phyloP scores from a whole-genome alignment of 1,284 basidiomycete species.

The Cryptococcus neoformans region DNA sequence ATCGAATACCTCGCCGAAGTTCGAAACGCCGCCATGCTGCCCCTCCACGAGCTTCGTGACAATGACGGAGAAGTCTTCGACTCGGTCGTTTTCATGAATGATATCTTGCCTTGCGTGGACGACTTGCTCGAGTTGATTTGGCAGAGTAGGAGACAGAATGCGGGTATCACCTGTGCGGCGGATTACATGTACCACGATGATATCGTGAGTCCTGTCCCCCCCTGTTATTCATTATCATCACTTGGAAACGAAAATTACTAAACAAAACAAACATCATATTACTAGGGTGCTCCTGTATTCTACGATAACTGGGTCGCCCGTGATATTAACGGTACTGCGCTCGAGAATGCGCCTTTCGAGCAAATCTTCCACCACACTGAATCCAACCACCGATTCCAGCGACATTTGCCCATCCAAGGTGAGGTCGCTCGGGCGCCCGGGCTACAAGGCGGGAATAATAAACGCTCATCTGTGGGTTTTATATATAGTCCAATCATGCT shows the following conservation, averaged over 20 bases:
- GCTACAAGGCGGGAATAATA: too few species aligned
- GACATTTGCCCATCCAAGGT: slow-evolving; percentile 80
- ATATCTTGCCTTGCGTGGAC: slow-evolving; percentile 91
- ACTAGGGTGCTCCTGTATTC: slow-evolving; percentile 77
- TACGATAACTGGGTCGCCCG: slow-evolving; percentile 98
- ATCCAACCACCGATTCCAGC: slow-evolving; percentile 75
- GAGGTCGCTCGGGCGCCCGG: too few species aligned
- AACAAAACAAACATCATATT: neutral
- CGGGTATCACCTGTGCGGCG: slow-evolving; percentile 91
- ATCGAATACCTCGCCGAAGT: slow-evolving; percentile 98
- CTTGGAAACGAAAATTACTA: neutral
- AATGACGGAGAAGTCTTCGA: slow-evolving; percentile 88
- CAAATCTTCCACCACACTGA: slow-evolving; percentile 78
- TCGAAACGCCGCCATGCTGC: slow-evolving; percentile 88
- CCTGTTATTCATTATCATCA: neutral
- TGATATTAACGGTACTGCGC: slow-evolving; percentile 93
- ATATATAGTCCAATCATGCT: slow-evolving; percentile 76
- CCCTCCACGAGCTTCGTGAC: slow-evolving; percentile 85
- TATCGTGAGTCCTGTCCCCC: slow-evolving; percentile 58
- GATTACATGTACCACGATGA: slow-evolving; percentile 98
- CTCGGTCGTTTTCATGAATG: slow-evolving; percentile 96
- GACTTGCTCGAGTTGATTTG: slow-evolving; percentile 93
- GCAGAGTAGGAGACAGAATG: slow-evolving; percentile 86
- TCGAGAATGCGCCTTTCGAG: slow-evolving; percentile 95
- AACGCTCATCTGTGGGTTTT: neutral